These are phyloP conservation scores for Phytophthora lateralis DNA, from an alignment of 352 stramenopile genomes.

Conservation along the genomic window DNA sequence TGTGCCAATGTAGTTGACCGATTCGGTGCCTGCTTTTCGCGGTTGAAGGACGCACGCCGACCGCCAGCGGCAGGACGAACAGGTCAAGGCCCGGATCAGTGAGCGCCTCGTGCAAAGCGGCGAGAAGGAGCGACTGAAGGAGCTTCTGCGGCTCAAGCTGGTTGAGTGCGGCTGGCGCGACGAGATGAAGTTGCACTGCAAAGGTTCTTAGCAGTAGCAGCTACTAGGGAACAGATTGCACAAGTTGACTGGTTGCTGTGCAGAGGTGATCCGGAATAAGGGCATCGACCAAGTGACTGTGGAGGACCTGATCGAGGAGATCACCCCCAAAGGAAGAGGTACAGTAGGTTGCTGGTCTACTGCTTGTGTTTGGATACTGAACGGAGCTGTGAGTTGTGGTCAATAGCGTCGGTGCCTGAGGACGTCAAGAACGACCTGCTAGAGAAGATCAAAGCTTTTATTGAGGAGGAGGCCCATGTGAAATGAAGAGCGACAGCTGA, in stretches of 20 bases:
- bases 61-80: conserved; percentile 67
- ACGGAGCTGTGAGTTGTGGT: neutral
- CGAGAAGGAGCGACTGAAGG: conserved; percentile 91
- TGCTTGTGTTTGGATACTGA: conserved; percentile 2
- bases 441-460: conserved; percentile 91
- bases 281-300: conserved; percentile 95
- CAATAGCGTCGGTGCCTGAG: conserved; percentile 79
- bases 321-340: conserved; percentile 89
- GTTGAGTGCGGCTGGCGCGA: conserved; percentile 93
- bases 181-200: conserved; percentile 90
- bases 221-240: neutral
- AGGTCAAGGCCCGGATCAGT: conserved; percentile 80
- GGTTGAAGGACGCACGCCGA: conserved; percentile 52
- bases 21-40: conserved; percentile 18
- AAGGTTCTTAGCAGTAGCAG: conserved; percentile 42
- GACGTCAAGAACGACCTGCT: conserved; percentile 91
- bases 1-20: neutral
- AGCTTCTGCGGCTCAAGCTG: conserved; percentile 85
- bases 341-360: conserved; percentile 5
- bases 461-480: conserved; percentile 61
- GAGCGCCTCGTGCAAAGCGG: conserved; percentile 89
- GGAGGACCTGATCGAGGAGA: conserved; percentile 93
- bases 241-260: conserved; percentile 3
- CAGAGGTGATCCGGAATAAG: conserved; percentile 94
- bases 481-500: conserved; percentile 7